Evolutionary conservation across 2,329 filamentous ascomycete species (phyloP), one percentile per base, ranked within the genome.

Genomic region (Exophiala bonariae): DNA sequence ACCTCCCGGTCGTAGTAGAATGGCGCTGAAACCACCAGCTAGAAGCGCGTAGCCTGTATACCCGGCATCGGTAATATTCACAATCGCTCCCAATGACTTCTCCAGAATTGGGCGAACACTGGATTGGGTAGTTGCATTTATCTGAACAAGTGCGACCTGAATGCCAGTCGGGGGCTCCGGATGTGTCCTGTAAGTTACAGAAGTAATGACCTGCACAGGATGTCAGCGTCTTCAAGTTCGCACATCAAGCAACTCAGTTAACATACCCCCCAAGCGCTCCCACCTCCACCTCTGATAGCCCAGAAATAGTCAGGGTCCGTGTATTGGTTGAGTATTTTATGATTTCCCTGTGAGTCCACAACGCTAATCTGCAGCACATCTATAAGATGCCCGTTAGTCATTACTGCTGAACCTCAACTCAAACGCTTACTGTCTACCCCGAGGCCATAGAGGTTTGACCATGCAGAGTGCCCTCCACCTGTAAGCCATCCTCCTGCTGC

Each of bases 1-100:
- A 10, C 53, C 61, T 43, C 62, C 60, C 3, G 63, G 56, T 41
- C 61, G 59, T n/a, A 61, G 43, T 46, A 65, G 63, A 17, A 65
- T 56, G 18, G 68, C 67, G 23, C 49, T 49, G 35, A 64, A 59
- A 3, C 57, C 50, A 19, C 41, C 55, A 8, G 40, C 32, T 6
- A 59, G 44, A 17, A 47, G 52, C 3, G 48, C 62, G 36, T 65
- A 65, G 3, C 63, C 62, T 32, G 58, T 62, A 37, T 62, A 65
- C 6, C 62, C 63, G 11, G 53, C 54, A 22, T 63, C 57, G 1
- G 62, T 62, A 34, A 64, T 55, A 22, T 37, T 47, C 19, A 59
- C 55, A 16, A 65, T 40, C 1, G 52, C 55, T 35, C 55, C 49
- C 13, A 65, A 49, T 6, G 52, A 45, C 5, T 42, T 46, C n/a